Base-by-base conservation (phyloP, 1,139 yeast species). In the Suhomyces coccinellae region DNA sequence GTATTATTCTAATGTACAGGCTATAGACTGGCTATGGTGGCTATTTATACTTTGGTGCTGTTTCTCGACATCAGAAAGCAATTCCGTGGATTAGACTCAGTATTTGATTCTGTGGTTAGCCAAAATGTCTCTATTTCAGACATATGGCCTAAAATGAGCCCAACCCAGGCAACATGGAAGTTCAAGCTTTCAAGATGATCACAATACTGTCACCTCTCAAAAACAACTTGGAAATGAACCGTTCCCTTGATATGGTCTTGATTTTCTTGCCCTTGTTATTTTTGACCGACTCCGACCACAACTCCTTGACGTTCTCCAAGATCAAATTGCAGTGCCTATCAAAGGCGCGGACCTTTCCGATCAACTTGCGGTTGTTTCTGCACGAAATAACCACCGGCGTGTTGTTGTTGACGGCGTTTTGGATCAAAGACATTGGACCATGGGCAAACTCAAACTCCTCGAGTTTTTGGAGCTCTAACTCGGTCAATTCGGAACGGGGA, bases 291-390 rank as follows among this genome's bases (percentile, higher is more conserved):
- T 89, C 96, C 0, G 87, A 82, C 96, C 96, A 89, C 57, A 89
- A 71, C 61, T 93, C 99, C 62, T 87, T 89, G 35, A 93, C 98
- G 57, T 90, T 89, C 58, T 89, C 97, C 53, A 93, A 70, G 8
- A 93, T 85, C 86, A 93, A 81, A 63, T 93, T 93, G 51, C 97
- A 86, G 65, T 93, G 99, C 59, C 97, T 83, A 63, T 93, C 99
- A 63, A 90, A 95, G 0, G 98, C 98, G 61, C 87, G 87, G 41
- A 93, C 95, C 54, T 87, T 82, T 2, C 93, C 97, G 26, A 93
- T 78, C 38, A 93, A 75, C 65, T 93, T 93, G 61, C 90, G 97
- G 65, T 91, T 91, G 63, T 93, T 93, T 58, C 99, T 79, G 52
- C 96, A 82, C 24, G 97, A 88, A 54, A 93, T 87, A 46, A 93